Conservation (phyloP, 768 basidiomycete genomes). For the Galerina sulciceps region DNA sequence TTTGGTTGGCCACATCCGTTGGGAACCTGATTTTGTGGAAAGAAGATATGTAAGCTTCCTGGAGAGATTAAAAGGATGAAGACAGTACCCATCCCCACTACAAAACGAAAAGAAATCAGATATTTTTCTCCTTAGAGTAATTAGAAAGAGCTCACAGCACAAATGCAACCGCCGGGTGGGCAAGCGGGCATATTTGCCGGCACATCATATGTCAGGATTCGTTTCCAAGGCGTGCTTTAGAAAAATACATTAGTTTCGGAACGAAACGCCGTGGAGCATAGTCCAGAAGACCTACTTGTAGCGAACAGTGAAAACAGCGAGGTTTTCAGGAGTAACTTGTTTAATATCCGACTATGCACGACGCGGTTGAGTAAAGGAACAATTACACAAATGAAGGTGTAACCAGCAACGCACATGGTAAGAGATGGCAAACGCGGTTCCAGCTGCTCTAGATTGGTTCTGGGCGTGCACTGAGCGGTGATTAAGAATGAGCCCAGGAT, state of each 20-base stretch:
- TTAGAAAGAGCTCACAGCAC: constrained; percentile 42
- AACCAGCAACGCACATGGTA: constrained; percentile 39
- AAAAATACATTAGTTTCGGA: background rate
- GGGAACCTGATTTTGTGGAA: background rate
- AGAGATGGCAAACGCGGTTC: constrained; percentile 60
- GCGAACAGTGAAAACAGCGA: constrained; percentile 55
- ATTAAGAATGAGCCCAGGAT: background rate
- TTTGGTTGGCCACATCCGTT: constrained; percentile 56
- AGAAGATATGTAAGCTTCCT: background rate
- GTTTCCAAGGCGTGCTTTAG: constrained; percentile 56
- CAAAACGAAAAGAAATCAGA: constrained; percentile 3
- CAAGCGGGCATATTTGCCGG: constrained; percentile 53
- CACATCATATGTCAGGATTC: constrained; percentile 48
- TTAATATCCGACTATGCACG: constrained; percentile 48
- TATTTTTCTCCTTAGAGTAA: background rate
- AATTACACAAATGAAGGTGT: background rate
- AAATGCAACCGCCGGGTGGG: constrained; percentile 54
- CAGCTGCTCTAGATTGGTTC: constrained; percentile 54
- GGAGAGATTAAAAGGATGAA: background rate
- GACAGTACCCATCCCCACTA: constrained; percentile 59
- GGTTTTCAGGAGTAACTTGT: constrained; percentile 49
- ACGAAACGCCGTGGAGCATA: background rate
- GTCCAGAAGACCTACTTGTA: constrained; percentile 40
- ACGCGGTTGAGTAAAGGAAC: background rate
- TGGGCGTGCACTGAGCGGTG: constrained; percentile 51